Percentiles rank a stretch among this genome's conserved stretches.
These are phyloP conservation scores for Pseudohyphozyma bogoriensis DNA, from an alignment of 768 basidiomycete species.

Conservation along the genomic window DNA sequence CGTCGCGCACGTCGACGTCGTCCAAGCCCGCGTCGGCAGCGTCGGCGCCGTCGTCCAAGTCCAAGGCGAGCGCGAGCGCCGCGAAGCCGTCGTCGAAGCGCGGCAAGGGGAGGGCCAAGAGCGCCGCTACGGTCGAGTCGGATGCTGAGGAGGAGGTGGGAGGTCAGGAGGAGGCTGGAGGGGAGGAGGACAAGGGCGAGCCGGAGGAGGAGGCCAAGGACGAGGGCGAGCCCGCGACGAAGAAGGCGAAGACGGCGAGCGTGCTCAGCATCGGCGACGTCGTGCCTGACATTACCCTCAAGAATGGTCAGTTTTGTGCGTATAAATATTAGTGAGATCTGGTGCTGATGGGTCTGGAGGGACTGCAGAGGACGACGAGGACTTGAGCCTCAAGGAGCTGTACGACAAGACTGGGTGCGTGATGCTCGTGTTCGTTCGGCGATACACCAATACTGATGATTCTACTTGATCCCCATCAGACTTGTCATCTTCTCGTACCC, in stretches of 20 bases:
- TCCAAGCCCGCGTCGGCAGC: too few relatives aligned
- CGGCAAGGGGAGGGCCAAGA: too few relatives aligned
- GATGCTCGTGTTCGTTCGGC: not conserved
- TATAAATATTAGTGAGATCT: slow-evolving; percentile 57
- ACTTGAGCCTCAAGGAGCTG: slow-evolving; percentile 5
- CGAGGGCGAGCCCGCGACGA: slow-evolving; percentile 25
- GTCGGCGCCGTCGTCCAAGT: too few relatives aligned
- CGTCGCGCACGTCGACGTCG: too few relatives aligned
- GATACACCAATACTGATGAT: slow-evolving; percentile 43
- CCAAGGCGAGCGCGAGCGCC: too few relatives aligned
- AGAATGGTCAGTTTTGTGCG: slow-evolving; percentile 77
- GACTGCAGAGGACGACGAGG: slow-evolving; percentile 18
- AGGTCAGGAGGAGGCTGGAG: too few relatives aligned
- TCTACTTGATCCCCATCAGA: slow-evolving; percentile 46
- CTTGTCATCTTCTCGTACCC: slow-evolving; percentile 73
- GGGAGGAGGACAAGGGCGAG: not conserved
- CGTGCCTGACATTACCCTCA: slow-evolving; percentile 62
- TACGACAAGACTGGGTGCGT: slow-evolving; percentile 14
- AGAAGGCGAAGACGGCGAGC: slow-evolving; percentile 8
- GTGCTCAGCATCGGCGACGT: slow-evolving; percentile 54
- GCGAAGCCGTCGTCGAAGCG: too few relatives aligned
- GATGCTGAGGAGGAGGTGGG: too few relatives aligned
- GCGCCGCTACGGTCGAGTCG: too few relatives aligned
- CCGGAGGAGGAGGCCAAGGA: slow-evolving; percentile 15
- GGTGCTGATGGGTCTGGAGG: slow-evolving; percentile 45